Evolutionary conservation across 306 rosid species (phyloP).

Genomic region (Senna siamea): DNA sequence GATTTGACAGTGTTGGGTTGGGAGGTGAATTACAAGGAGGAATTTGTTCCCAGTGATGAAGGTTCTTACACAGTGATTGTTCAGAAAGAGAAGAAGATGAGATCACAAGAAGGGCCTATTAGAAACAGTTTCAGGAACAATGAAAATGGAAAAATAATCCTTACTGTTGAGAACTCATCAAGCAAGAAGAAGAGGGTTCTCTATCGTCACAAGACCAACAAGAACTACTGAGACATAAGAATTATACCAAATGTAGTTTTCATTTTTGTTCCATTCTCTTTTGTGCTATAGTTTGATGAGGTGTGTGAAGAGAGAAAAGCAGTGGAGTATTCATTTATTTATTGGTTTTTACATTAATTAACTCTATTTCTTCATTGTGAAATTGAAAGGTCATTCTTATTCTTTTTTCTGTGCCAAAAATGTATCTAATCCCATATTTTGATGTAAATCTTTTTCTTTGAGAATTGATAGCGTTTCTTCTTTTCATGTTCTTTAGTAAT

Average conservation of each 20-base stretch:
- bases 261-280: background rate
- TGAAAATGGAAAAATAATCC: conserved; percentile 52
- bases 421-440: background rate
- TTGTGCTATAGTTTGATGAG: background rate
- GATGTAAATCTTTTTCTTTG: background rate
- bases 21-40: conserved; percentile 66
- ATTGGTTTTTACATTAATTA: conserved; percentile 9
- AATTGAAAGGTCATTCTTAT: conserved; percentile 27
- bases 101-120: conserved; percentile 51
- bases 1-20: conserved; percentile 57
- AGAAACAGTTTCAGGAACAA: conserved; percentile 56
- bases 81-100: conserved; percentile 52
- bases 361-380: background rate
- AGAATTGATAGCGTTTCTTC: no score
- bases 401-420: conserved; percentile 8
- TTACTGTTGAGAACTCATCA: conserved; percentile 48
- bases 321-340: conserved; percentile 38
- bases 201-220: conserved; percentile 54
- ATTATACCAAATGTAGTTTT: no score
- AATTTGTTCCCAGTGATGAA: conserved; percentile 54
- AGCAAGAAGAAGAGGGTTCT: conserved; percentile 52
- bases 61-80: conserved; percentile 58
- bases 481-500: background rate
- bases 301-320: no score
- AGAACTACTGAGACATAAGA: no score